Conservation (phyloP, 1,284 basidiomycete species). For the Rhodotorula sp. region DNA sequence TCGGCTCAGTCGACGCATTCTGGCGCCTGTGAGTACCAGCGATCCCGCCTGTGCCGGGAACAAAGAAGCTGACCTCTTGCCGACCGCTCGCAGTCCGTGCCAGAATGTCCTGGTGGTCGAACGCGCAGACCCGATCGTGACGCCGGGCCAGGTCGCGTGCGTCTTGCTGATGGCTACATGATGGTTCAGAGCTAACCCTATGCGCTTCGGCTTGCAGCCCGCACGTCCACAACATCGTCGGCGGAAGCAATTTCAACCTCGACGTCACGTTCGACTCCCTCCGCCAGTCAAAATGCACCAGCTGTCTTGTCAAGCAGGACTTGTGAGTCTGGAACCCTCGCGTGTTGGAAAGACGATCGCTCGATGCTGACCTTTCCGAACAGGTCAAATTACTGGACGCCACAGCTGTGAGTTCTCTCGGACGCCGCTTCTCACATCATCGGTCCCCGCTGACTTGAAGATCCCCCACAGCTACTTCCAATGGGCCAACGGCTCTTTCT, state of each 20-base stretch:
- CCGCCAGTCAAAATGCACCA: constrained; percentile 52
- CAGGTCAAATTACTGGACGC: constrained; percentile 22
- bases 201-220: constrained; percentile 2
- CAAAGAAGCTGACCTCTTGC: not conserved
- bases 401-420: not conserved
- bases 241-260: constrained; percentile 47
- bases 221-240: constrained; percentile 28
- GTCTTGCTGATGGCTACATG: constrained; percentile 44
- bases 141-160: constrained; percentile 49
- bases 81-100: constrained; percentile 12
- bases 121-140: constrained; percentile 55
- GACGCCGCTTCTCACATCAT: no score
- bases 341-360: no score
- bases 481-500: constrained; percentile 31
- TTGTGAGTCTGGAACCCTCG: constrained; percentile 5
- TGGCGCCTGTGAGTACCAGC: constrained; percentile 19
- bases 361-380: not conserved
- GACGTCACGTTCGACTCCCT: constrained; percentile 50
- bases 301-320: constrained; percentile 46
- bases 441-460: not conserved
- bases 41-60: no score
- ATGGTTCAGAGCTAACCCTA: constrained; percentile 25
- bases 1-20: constrained; percentile 16
- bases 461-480: constrained; percentile 34
- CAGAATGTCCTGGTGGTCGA: constrained; percentile 42